Base-by-base conservation (phyloP, 805 yeast species). In the Saccharomycopsis fodiens region DNA sequence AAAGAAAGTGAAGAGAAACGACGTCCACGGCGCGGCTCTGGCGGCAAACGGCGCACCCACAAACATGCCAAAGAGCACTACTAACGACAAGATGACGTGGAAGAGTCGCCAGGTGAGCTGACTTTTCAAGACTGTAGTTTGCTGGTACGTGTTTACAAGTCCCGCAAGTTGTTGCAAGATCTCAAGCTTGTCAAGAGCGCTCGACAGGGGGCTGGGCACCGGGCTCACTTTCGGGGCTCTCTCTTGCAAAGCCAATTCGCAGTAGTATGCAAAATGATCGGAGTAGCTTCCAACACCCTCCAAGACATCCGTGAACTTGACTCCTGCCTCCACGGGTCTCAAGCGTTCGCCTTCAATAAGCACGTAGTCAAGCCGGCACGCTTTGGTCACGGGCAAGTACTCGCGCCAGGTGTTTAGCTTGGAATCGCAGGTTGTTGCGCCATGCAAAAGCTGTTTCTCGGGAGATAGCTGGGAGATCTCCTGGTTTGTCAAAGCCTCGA, bases 381-480 rank as follows among this genome's bases (percentile, higher is more conserved):
- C 97, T 51, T 85, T 88, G 42, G 73, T 70, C 0, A 72, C 68
- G 17, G 46, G 62, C 50, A 65, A 58, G 39, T 64, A 57, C 34
- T 66, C 67, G 52, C 97, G 72, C 95, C 96, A 93, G 2, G 96
- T 85, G 58, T 93, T 91, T 46, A 89, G 66, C 13, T 68, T 70
- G 1, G 95, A 85, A 58, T 93, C 96, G 62, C 97, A 88, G 0
- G 98, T 93, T 4, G 84, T 78, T 1, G 96, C 97, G 4, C 86
- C 96, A 17, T 66, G 53, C 5, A 58, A 60, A 34, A 93, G 70
- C 59, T 93, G 97, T 17, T 75, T 74, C 27, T 65, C 54, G 0
- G 86, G 81, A 1, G 66, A 59, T 61, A 82, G 54, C 4, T 56
- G 53, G 20, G 70, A 70, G 23, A 82, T 66, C 8, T 63, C 60